Conservation (phyloP, 768 basidiomycete genomes). For the Pleurotus ostreatus region DNA sequence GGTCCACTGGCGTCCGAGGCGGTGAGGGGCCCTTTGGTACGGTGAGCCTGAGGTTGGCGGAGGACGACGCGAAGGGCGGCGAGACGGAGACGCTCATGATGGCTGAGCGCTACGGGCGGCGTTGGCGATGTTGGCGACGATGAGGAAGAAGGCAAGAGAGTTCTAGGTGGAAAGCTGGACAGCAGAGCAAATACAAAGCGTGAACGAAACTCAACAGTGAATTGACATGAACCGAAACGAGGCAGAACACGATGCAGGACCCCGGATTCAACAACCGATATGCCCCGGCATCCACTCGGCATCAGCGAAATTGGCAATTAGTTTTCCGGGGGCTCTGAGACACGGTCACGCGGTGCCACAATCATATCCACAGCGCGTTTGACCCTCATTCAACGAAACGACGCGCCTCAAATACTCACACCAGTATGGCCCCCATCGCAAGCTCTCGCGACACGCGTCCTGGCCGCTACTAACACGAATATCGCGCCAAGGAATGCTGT, state of each 20-base stretch:
- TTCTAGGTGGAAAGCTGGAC: constrained; percentile 8
- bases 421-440: no score
- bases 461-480: no score
- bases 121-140: constrained; percentile 19
- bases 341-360: constrained; percentile 34
- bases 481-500: no score
- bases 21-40: constrained; percentile 23
- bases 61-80: background rate
- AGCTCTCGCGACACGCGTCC: no score
- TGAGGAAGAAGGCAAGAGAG: constrained; percentile 3
- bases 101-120: constrained; percentile 15
- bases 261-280: background rate
- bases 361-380: background rate
- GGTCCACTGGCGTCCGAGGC: constrained; percentile 33
- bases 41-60: background rate
- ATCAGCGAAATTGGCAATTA: constrained; percentile 3
- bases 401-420: background rate
- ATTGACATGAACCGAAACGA: constrained; percentile 12
- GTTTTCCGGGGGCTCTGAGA: constrained; percentile 25
- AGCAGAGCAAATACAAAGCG: constrained; percentile 15
- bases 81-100: constrained; percentile 2
- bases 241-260: constrained; percentile 7
- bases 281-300: constrained; percentile 14
- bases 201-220: constrained; percentile 21
- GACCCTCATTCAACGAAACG: constrained; percentile 2